Base-by-base conservation (phyloP, 768 basidiomycete genomes). In the Phlebiopsis flavidoalba region DNA sequence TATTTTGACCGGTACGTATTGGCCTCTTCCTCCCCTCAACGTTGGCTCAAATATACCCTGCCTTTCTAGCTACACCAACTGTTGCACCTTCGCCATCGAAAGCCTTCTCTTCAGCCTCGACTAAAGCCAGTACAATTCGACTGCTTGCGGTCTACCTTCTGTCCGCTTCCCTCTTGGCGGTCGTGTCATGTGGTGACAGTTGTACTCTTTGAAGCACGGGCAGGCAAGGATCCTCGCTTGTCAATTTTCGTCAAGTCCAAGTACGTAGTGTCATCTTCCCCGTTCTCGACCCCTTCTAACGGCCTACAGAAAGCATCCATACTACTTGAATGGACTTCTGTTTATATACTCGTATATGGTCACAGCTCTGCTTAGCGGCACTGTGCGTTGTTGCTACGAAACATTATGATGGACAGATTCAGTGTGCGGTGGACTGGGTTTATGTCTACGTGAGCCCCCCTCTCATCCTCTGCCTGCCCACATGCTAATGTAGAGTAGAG, bases 291-390 rank as follows among this genome's bases (percentile, higher is more conserved):
- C 50, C 40, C n/a, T 49, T 46, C n/a, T 43, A 10, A 62, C 46
- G 2, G 8, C 14, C 21, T 14, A 3, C 62, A 90, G 88, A 67
- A 90, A 87, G 72, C 87, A 91, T 61, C 88, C 88, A 0, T 82
- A 83, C 63, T 86, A 89, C 66, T 76, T 91, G 21, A 90, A 90
- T 57, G 88, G 87, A 1, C 82, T 83, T 17, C 73, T 89, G n/a
- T n/a, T n/a, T 5, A 63, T 91, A 8, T 88, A 88, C 67, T 89
- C 17, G 56, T 83, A 24, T 64, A 24, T 64, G 82, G 51, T 78
- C 83, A 0, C 89, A 91, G 67, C 10, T 77, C 2, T 72, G 74
- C 46, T 66, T 80, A 8, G 82, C 83, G 0, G 47, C 73, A 7
- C 73, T 76, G 1, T 89, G 80, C 62, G 71, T 78, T n/a, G n/a